Evolutionary conservation across 2,329 filamentous ascomycete genomes (phyloP).

Genomic region (Huntiella bhutanensis): DNA sequence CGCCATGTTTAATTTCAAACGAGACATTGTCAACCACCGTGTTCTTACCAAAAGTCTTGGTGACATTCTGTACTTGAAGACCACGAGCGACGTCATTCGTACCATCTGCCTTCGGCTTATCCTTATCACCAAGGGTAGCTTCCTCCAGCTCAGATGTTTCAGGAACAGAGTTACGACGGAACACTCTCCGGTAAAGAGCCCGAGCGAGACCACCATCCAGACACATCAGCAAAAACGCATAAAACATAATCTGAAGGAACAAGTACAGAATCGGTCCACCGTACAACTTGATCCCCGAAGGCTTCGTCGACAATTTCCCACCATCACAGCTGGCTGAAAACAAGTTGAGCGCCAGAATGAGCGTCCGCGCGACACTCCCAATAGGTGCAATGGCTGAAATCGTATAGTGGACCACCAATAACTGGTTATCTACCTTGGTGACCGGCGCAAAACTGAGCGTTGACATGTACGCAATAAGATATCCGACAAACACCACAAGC

Average conservation of each 20-base stretch:
- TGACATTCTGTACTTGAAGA: conserved; percentile 60
- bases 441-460: conserved; percentile 59
- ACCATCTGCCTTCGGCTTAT: conserved; percentile 19
- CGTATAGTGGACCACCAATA: conserved; percentile 56
- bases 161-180: conserved; percentile 15
- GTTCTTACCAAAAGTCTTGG: conserved; percentile 58
- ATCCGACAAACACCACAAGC: conserved; percentile 50
- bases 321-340: conserved; percentile 64
- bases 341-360: conserved; percentile 64
- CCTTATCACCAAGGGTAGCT: conserved; percentile 37
- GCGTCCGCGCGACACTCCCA: conserved; percentile 50
- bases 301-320: conserved; percentile 42
- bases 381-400: conserved; percentile 59
- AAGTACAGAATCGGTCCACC: conserved; percentile 76
- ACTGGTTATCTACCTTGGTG: conserved; percentile 44
- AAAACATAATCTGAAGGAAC: conserved; percentile 48
- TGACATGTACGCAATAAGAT: conserved; percentile 51
- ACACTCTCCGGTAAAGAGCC: conserved; percentile 26
- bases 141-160: conserved; percentile 24
- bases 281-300: conserved; percentile 53
- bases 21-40: conserved; percentile 76
- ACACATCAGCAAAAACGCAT: conserved; percentile 60
- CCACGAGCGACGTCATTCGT: conserved; percentile 32
- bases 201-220: conserved; percentile 57
- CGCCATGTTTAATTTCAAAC: conserved; percentile 59